Evolutionary conservation across 371 early-diverging fungal genomes (phyloP).

Genomic region (Mortierella sp.): DNA sequence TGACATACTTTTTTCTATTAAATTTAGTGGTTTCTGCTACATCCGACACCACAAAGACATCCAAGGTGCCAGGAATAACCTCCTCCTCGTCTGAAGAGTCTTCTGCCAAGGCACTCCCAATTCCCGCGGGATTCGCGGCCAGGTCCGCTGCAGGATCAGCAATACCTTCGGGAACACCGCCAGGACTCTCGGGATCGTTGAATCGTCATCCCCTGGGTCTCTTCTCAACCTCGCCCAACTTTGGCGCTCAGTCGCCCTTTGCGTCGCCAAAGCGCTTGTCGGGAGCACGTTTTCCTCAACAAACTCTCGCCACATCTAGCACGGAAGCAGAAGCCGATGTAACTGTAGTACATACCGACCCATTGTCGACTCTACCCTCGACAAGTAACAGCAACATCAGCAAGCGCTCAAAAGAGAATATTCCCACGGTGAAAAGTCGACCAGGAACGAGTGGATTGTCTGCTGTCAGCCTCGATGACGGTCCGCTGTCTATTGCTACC

Average conservation of each 20-base stretch:
- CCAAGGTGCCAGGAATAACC: conserved; percentile 16
- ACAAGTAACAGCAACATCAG: neutral
- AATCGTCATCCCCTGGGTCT: conserved; percentile 39
- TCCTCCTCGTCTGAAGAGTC: neutral
- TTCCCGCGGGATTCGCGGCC: neutral
- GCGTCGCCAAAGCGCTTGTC: conserved; percentile 9
- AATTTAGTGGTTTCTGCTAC: neutral
- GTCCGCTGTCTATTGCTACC: conserved; percentile 28
- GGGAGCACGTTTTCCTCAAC: neutral
- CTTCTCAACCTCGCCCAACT: conserved; percentile 52
- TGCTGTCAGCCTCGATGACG: conserved; percentile 23
- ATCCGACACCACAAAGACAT: conserved; percentile 1
- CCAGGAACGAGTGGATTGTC: neutral
- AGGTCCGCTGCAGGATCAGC: neutral
- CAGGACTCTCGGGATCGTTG: conserved; percentile 29
- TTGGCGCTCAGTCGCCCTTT: conserved; percentile 40
- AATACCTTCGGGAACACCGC: conserved; percentile 11
- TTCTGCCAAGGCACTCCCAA: too few species aligned
- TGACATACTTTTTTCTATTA: neutral
- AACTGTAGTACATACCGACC: neutral
- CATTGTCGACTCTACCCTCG: neutral
- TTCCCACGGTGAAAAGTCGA: neutral
- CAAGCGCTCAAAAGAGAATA: neutral
- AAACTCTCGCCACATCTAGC: neutral
- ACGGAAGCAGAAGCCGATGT: neutral